Evolutionary conservation across 208 protist species (phyloP).

Genomic region (Spongospora subterranea): DNA sequence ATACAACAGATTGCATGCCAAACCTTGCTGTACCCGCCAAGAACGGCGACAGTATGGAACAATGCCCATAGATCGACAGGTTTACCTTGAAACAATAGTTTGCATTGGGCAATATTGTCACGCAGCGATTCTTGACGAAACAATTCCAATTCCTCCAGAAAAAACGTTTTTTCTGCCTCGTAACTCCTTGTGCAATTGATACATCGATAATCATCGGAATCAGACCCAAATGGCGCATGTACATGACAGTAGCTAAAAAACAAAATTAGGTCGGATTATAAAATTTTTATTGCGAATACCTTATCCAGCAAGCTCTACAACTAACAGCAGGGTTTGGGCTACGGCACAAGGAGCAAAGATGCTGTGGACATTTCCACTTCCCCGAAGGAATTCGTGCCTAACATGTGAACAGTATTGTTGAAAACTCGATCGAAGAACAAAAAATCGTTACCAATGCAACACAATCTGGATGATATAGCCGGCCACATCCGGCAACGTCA

Average conservation of each 20-base stretch:
- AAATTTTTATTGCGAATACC: neutral
- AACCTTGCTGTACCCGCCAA: slow-evolving; percentile 23
- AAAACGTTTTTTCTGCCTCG: neutral
- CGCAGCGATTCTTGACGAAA: neutral
- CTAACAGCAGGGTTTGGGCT: neutral
- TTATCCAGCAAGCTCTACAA: slow-evolving; percentile 7
- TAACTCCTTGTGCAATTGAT: neutral
- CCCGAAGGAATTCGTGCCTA: neutral
- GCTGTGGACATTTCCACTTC: slow-evolving; percentile 23
- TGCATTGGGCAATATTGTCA: neutral
- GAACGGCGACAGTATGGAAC: slow-evolving; percentile 1
- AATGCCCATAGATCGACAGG: slow-evolving; percentile 39
- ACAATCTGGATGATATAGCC: slow-evolving; percentile 39
- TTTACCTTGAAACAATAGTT: neutral
- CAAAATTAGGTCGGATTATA: neutral
- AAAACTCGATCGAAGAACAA: neutral
- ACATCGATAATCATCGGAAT: neutral
- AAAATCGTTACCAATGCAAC: neutral
- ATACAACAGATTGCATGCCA: neutral
- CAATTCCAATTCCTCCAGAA: slow-evolving; percentile 13
- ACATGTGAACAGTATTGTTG: neutral
- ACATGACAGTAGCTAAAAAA: neutral
- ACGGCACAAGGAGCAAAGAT: slow-evolving; percentile 18
- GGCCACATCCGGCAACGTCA: neutral
- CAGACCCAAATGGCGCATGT: neutral